These are phyloP conservation scores for Glycyrrhiza uralensis DNA, from an alignment of 306 rosid genomes.

Conservation along the genomic window DNA sequence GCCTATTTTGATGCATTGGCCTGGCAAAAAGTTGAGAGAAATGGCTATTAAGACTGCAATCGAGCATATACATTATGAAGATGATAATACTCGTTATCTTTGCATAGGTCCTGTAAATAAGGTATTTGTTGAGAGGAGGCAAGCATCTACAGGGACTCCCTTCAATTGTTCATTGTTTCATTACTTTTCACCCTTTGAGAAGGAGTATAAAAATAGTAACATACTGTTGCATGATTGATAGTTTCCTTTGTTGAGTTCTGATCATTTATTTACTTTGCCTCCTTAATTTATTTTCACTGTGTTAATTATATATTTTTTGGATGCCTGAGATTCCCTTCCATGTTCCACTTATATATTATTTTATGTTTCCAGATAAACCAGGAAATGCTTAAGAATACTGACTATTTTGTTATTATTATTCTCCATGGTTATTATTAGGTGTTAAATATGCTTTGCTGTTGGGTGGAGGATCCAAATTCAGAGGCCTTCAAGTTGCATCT, in stretches of 20 bases:
- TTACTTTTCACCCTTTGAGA: constrained; percentile 19
- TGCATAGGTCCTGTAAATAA: constrained; percentile 95
- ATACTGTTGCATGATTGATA: background rate
- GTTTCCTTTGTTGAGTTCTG: background rate
- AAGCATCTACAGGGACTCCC: background rate
- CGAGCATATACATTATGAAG: constrained; percentile 88
- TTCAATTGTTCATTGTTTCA: constrained; percentile 1
- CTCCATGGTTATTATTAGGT: constrained; percentile 43
- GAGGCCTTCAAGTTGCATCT: constrained; percentile 88
- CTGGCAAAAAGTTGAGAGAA: constrained; percentile 78
- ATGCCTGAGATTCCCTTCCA: constrained; percentile 13
- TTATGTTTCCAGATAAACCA: background rate
- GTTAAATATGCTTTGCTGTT: constrained; percentile 83
- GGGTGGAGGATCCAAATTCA: constrained; percentile 86
- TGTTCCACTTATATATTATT: background rate
- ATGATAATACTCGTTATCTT: constrained; percentile 90
- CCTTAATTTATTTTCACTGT: constrained; percentile 14
- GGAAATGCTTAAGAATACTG: constrained; percentile 17
- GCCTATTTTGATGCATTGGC: constrained; percentile 82
- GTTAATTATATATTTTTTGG: background rate
- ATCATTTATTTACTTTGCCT: constrained; percentile 13
- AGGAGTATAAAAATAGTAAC: constrained; percentile 1
- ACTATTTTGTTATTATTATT: constrained; percentile 19
- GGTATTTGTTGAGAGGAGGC: constrained; percentile 44
- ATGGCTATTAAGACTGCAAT: constrained; percentile 59